phyloP scores from a whole-genome alignment of 257 asterid genomes.

The Echites panduratus region DNA sequence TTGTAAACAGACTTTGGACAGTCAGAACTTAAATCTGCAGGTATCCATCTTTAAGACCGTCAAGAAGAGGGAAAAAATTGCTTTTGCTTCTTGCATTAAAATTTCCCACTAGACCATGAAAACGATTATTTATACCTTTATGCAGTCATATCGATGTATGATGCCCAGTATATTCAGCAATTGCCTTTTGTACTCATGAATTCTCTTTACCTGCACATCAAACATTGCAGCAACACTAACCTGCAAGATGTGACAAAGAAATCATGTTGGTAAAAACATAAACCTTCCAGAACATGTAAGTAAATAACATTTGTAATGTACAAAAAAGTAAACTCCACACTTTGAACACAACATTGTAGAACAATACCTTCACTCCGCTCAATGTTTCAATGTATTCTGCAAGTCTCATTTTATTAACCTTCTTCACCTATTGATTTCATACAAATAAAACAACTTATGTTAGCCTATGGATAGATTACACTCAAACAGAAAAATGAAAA shows the following conservation, averaged over 20 bases:
- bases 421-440: constrained; percentile 32
- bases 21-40: neutral
- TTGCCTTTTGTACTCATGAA: constrained; percentile 48
- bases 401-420: constrained; percentile 43
- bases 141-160: constrained; percentile 48
- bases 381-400: constrained; percentile 45
- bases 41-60: neutral
- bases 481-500: neutral
- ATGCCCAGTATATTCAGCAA: constrained; percentile 42
- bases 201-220: constrained; percentile 48
- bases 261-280: neutral
- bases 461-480: neutral
- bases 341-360: constrained; percentile 3
- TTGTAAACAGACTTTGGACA: neutral
- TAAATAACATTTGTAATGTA: neutral
- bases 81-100: neutral
- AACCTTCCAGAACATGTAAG: neutral
- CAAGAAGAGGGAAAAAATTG: neutral
- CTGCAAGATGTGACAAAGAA: constrained; percentile 23
- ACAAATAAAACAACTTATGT: neutral
- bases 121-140: constrained; percentile 31
- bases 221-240: constrained; percentile 50
- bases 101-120: neutral
- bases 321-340: neutral
- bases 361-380: constrained; percentile 40